Evolutionary conservation across 2,329 filamentous ascomycete species (phyloP).

Genomic region (Colletotrichum musae): DNA sequence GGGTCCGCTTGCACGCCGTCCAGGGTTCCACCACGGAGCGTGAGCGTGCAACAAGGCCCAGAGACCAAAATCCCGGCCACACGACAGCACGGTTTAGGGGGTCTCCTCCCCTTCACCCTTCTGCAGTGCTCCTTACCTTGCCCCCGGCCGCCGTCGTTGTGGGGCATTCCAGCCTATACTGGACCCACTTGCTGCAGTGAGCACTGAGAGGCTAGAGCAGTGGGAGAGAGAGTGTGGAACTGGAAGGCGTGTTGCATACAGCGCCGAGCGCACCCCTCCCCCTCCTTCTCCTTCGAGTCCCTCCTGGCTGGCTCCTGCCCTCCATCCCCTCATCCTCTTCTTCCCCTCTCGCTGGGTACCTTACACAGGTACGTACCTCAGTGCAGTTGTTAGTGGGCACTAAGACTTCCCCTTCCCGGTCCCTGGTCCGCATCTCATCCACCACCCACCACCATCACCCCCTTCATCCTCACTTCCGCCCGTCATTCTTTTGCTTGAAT

Average conservation of each 20-base stretch:
- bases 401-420: conserved; percentile 18
- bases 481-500: conserved; percentile 12
- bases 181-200: not conserved
- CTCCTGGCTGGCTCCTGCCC: too few species aligned
- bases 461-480: conserved; percentile 20
- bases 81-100: conserved; percentile 26
- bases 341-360: not conserved
- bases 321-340: not conserved
- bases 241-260: not conserved
- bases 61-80: conserved; percentile 24
- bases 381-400: too few species aligned
- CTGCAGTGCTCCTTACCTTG: too few species aligned
- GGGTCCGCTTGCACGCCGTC: conserved; percentile 4
- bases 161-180: not conserved
- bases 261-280: not conserved
- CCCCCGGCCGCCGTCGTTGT: conserved; percentile 9
- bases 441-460: not conserved
- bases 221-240: too few species aligned
- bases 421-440: conserved; percentile 21
- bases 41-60: conserved; percentile 8
- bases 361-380: too few species aligned
- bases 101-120: too few species aligned
- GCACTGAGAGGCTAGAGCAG: too few species aligned
- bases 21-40: conserved; percentile 3
- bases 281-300: conserved; percentile 4